These are phyloP conservation scores for Chionographis japonica DNA, from an alignment of 106 monocot genomes.

Conservation along the genomic window DNA sequence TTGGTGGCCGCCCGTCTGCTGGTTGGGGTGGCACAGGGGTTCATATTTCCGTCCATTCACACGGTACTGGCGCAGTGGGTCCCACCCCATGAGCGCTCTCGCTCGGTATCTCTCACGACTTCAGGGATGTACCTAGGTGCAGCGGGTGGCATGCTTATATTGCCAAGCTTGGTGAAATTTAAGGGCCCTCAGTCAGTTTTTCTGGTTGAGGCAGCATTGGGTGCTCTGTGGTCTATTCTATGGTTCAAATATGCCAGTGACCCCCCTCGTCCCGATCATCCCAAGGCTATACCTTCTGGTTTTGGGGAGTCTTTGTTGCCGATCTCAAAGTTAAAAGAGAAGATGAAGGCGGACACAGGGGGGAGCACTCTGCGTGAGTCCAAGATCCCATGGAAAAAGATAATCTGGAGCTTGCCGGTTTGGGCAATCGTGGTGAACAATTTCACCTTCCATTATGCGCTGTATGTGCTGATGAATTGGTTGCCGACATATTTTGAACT, in stretches of 20 bases:
- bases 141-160: conserved; percentile 70
- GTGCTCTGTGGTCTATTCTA: conserved; percentile 61
- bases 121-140: conserved; percentile 98
- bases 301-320: conserved; percentile 56
- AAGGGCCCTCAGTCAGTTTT: conserved; percentile 79
- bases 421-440: too few relatives aligned
- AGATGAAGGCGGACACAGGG: conserved; percentile 25
- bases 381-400: conserved; percentile 81
- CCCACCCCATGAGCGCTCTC: conserved; percentile 86
- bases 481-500: too few relatives aligned
- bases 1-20: conserved; percentile 72
- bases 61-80: conserved; percentile 94
- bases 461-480: too few relatives aligned
- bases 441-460: too few relatives aligned
- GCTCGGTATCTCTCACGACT: conserved; percentile 90
- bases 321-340: conserved; percentile 41
- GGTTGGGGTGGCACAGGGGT: conserved; percentile 85
- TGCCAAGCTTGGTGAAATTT: conserved; percentile 68
- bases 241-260: conserved; percentile 81
- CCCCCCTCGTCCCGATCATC: conserved; percentile 45
- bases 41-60: conserved; percentile 96
- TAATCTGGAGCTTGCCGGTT: conserved; percentile 70
- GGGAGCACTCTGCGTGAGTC: conserved; percentile 9
- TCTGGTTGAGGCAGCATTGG: conserved; percentile 67
- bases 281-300: conserved; percentile 34